Evolutionary conservation across 495 filamentous ascomycete genomes (phyloP).

Genomic region (Penicillium lagena): DNA sequence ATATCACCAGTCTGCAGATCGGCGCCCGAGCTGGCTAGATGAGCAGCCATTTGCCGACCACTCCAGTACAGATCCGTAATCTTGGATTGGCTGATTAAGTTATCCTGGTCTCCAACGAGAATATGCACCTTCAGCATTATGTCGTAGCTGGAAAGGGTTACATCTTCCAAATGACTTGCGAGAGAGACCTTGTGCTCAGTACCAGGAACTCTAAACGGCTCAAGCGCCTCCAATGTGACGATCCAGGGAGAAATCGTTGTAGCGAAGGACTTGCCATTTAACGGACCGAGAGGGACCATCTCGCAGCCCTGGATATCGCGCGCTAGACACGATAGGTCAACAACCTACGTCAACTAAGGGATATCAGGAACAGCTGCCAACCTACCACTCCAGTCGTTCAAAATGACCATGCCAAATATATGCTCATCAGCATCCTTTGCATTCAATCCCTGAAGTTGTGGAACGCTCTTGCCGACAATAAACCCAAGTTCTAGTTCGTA

Average conservation of each 20-base stretch:
- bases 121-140: slow-evolving; percentile 64
- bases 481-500: slow-evolving; percentile 79
- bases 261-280: slow-evolving; percentile 72
- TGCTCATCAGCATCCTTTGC: slow-evolving; percentile 54
- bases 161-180: slow-evolving; percentile 58
- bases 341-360: background rate
- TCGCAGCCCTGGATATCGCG: slow-evolving; percentile 32
- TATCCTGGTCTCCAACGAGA: slow-evolving; percentile 46
- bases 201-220: slow-evolving; percentile 45
- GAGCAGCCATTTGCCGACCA: slow-evolving; percentile 80
- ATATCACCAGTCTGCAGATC: slow-evolving; percentile 70
- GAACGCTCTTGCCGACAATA: slow-evolving; percentile 51
- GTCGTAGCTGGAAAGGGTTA: slow-evolving; percentile 53
- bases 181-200: slow-evolving; percentile 50
- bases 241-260: slow-evolving; percentile 80
- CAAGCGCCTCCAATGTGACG: slow-evolving; percentile 69
- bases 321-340: slow-evolving; percentile 10
- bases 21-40: slow-evolving; percentile 73
- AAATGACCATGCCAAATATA: slow-evolving; percentile 77
- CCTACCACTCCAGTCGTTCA: slow-evolving; percentile 85
- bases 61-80: slow-evolving; percentile 68
- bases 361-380: slow-evolving; percentile 42
- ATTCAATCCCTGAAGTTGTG: slow-evolving; percentile 8
- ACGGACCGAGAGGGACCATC: slow-evolving; percentile 29
- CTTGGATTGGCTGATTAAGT: slow-evolving; percentile 53